Evolutionary conservation across 1,284 basidiomycete species (phyloP).

Genomic region (Apiotrichum domesticum): DNA sequence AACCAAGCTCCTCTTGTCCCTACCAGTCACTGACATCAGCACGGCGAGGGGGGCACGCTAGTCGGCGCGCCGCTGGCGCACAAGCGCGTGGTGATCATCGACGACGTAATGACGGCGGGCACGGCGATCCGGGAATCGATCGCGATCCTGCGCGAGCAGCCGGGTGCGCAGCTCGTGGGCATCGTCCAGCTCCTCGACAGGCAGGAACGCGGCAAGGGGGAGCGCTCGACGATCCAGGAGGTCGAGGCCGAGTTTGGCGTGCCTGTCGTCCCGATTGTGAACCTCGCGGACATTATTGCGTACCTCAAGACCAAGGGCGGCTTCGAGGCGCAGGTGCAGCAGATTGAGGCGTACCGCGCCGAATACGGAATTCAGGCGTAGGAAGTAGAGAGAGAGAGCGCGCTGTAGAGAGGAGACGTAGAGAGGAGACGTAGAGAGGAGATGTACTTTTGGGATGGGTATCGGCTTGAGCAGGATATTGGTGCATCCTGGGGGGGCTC

Average conservation of each 20-base stretch:
- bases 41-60: conserved; percentile 92
- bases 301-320: conserved; percentile 70
- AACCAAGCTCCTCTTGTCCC: no score
- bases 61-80: conserved; percentile 79
- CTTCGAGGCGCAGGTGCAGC: conserved; percentile 57
- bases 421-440: no score
- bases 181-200: conserved; percentile 87
- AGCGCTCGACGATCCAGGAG: conserved; percentile 70
- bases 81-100: conserved; percentile 80
- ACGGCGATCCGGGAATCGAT: conserved; percentile 83
- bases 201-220: conserved; percentile 70
- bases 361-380: conserved; percentile 58
- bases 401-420: no score
- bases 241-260: conserved; percentile 70
- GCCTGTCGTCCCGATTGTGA: conserved; percentile 65
- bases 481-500: no score
- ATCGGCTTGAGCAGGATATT: no score
- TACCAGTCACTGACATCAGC: conserved; percentile 40
- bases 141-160: conserved; percentile 58
- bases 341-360: conserved; percentile 75
- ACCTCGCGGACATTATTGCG: conserved; percentile 75
- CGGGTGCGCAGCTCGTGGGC: conserved; percentile 74
- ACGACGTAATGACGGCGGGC: conserved; percentile 96
- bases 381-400: no score
- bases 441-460: no score